Evolutionary conservation across 495 filamentous ascomycete species (phyloP), one percentile per base, ranked within the genome.

Genomic region (Rusavskia elegans): DNA sequence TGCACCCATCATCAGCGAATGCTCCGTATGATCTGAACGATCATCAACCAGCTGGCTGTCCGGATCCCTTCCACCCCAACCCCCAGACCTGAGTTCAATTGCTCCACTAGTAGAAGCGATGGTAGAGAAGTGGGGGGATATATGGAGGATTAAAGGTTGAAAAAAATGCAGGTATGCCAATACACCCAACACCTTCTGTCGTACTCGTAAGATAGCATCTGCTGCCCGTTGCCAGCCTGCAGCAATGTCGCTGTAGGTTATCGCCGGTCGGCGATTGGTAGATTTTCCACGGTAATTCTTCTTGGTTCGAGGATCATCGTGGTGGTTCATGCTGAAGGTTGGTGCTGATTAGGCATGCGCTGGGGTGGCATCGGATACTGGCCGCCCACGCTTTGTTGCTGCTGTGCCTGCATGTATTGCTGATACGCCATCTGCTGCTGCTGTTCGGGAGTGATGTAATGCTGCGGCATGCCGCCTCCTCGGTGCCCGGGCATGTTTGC

Each of bases 341-440:
- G 71, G 58, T 76, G 73, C 60, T 76, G 72, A 25, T 71, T 65
- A 35, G 74, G 71, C 75, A 79, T 79, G 55, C 70, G 67, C 55
- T 64, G 67, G 19, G 76, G 73, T 19, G 75, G 74, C 72, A 79
- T 77, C 39, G 72, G 66, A 52, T 79, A 79, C 58, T 77, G 74
- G 49, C 70, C 74, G 57, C 71, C 64, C 37, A 74, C 74, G 60
- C 73, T 71, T 60, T 74, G 72, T 61, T 74, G 71, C 62, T 66
- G 65, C 50, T 76, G 73, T 57, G 27, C 45, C 39, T 76, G 72
- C 54, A 77, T 69, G 57, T 74, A 72, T 56, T 77, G 71, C 53
- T 78, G 75, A 62, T 78, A 78, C 39, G 73, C 74, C 68, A 77
- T 73, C 59, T 75, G 72, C 60, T 77, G 74, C 51, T 78, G 75